A percentile compares a stretch with the other conserved stretches of the same genome.
Evolutionary conservation across 805 yeast genomes (phyloP).

Genomic region (Starmerella vitae): DNA sequence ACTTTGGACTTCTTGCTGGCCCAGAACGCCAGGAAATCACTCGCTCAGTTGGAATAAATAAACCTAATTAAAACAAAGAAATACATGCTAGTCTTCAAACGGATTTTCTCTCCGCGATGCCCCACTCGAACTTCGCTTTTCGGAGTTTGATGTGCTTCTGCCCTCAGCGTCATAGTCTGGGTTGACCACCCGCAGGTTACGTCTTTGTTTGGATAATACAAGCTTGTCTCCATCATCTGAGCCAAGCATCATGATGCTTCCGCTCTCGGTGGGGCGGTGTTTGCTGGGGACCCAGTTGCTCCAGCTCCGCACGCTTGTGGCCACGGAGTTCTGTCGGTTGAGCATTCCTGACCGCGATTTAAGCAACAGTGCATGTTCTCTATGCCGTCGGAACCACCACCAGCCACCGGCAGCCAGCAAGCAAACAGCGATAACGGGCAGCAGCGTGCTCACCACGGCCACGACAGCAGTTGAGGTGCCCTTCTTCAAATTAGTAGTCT

Average conservation of each 20-base stretch:
- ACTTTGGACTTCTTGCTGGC: slow-evolving; percentile 73
- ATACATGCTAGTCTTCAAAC: too few relatives aligned
- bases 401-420: slow-evolving; percentile 27
- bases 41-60: slow-evolving; percentile 22
- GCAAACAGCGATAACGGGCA: slow-evolving; percentile 32
- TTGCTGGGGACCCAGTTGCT: slow-evolving; percentile 3
- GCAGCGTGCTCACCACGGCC: slow-evolving; percentile 36
- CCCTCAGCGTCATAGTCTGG: too few relatives aligned
- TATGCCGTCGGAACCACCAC: slow-evolving; percentile 22
- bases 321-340: slow-evolving; percentile 6
- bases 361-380: slow-evolving; percentile 17
- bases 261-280: neutral
- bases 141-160: neutral
- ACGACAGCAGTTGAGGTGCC: slow-evolving; percentile 25
- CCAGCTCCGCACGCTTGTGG: neutral
- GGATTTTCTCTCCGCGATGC: too few relatives aligned
- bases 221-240: slow-evolving; percentile 14
- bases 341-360: slow-evolving; percentile 14
- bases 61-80: too few relatives aligned
- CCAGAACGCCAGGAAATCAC: slow-evolving; percentile 68
- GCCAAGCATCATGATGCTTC: slow-evolving; percentile 11
- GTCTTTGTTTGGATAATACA: slow-evolving; percentile 15
- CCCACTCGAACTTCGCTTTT: too few relatives aligned
- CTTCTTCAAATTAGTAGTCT: slow-evolving; percentile 2
- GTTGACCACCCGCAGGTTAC: slow-evolving; percentile 18